Percentiles rank a stretch among this genome's conserved stretches.
phyloP scores from a whole-genome alignment of 352 stramenopile species.

The Globisporangium rhizosaccharum region DNA sequence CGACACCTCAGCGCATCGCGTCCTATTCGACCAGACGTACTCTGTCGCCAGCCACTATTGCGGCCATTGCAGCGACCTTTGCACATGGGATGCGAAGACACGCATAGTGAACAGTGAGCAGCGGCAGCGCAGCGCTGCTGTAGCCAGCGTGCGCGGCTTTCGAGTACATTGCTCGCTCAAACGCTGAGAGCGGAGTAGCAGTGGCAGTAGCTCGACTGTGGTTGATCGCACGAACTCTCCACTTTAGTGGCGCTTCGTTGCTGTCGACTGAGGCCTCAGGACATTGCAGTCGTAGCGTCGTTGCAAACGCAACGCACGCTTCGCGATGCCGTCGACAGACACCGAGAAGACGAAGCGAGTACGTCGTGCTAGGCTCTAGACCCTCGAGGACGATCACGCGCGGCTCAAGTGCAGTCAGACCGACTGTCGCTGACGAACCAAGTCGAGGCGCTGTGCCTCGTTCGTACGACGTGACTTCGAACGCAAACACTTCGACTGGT shows the following conservation, averaged over 20 bases:
- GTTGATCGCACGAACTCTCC: constrained; percentile 17
- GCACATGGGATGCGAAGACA: constrained; percentile 13
- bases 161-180: constrained; percentile 15
- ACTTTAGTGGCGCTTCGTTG: constrained; percentile 1
- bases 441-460: not conserved
- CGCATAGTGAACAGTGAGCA: constrained; percentile 20
- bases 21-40: not conserved
- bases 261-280: not conserved
- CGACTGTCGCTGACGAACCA: not conserved
- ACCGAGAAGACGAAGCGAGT: constrained; percentile 37
- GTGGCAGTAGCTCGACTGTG: constrained; percentile 1
- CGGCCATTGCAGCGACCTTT: constrained; percentile 15
- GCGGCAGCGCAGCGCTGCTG: not conserved
- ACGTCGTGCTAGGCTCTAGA: constrained; percentile 23
- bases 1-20: too few species aligned
- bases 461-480: constrained; percentile 2
- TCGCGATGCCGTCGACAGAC: constrained; percentile 28
- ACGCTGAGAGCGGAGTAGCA: not conserved
- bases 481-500: constrained; percentile 31
- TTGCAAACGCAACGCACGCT: constrained; percentile 21
- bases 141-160: constrained; percentile 14
- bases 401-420: constrained; percentile 16
- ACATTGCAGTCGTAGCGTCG: constrained; percentile 9
- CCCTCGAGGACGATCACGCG: constrained; percentile 13
- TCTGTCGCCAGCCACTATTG: constrained; percentile 9